Evolutionary conservation across 192 early-diverging fungal genomes (phyloP).

Genomic region (Coemansia sp.): DNA sequence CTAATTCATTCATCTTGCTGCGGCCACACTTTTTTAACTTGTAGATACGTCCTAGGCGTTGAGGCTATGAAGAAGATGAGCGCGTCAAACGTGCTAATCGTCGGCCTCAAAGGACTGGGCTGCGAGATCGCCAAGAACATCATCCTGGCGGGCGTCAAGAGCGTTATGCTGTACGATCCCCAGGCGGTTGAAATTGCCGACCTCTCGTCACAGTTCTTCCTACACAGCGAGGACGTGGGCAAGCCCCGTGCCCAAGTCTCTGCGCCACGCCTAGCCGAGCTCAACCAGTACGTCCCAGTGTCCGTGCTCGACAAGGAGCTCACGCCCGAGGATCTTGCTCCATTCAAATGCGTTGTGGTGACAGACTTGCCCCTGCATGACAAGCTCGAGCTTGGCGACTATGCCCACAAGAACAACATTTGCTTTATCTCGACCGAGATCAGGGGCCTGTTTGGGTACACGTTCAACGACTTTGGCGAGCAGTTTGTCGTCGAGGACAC

Average conservation of each 20-base stretch:
- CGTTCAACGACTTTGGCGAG: constrained; percentile 97
- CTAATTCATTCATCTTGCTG: neutral
- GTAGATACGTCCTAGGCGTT: constrained; percentile 87
- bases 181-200: constrained; percentile 74
- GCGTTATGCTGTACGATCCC: constrained; percentile 93
- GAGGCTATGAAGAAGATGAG: constrained; percentile 99
- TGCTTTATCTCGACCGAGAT: constrained; percentile 90
- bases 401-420: constrained; percentile 69
- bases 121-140: constrained; percentile 99
- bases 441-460: constrained; percentile 88
- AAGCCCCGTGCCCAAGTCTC: constrained; percentile 79
- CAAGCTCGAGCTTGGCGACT: constrained; percentile 86
- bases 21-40: constrained; percentile 12
- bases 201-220: constrained; percentile 90
- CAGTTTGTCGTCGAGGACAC: constrained; percentile 83
- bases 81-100: constrained; percentile 91
- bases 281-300: constrained; percentile 98
- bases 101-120: constrained; percentile 96
- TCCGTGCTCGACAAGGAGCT: constrained; percentile 79
- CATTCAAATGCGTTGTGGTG: constrained; percentile 80
- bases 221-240: constrained; percentile 82
- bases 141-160: constrained; percentile 98
- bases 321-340: constrained; percentile 64
- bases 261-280: constrained; percentile 83
- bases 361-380: constrained; percentile 78